phyloP scores from a whole-genome alignment of 2,329 filamentous ascomycete species.

The Monosporascus sp. region DNA sequence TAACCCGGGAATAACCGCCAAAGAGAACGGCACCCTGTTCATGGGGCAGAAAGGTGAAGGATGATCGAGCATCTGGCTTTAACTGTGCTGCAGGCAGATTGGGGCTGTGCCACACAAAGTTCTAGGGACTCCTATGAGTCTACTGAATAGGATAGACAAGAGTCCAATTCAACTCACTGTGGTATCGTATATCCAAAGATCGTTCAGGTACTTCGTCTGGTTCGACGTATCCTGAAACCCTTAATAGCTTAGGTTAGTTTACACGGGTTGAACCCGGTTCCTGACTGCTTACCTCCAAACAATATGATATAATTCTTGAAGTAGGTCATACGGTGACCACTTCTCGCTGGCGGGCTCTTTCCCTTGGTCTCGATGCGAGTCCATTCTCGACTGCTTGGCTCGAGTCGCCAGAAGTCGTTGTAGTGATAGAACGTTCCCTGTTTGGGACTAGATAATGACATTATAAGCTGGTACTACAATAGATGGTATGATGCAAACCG shows the following conservation, averaged over 20 bases:
- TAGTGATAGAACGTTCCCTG: conserved; percentile 99
- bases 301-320: conserved; percentile 96
- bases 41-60: conserved; percentile 86
- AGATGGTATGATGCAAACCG: neutral
- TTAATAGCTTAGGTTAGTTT: conserved; percentile 12
- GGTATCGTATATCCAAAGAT: conserved; percentile 95
- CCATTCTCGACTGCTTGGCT: conserved; percentile 84
- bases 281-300: conserved; percentile 58
- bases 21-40: conserved; percentile 86
- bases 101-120: conserved; percentile 79
- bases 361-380: conserved; percentile 76
- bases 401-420: conserved; percentile 94
- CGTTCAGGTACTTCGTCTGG: conserved; percentile 87
- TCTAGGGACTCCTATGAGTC: conserved; percentile 36
- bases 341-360: conserved; percentile 75
- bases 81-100: conserved; percentile 70
- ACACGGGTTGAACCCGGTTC: neutral
- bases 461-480: conserved; percentile 3
- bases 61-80: conserved; percentile 86
- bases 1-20: conserved; percentile 90
- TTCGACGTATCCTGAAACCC: conserved; percentile 94
- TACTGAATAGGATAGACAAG: neutral
- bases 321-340: conserved; percentile 92
- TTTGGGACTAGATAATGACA: conserved; percentile 54
- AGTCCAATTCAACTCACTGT: conserved; percentile 17